These are phyloP conservation scores for Eurotiales sp. DNA, from an alignment of 2,329 filamentous ascomycete species.

Conservation along the genomic window DNA sequence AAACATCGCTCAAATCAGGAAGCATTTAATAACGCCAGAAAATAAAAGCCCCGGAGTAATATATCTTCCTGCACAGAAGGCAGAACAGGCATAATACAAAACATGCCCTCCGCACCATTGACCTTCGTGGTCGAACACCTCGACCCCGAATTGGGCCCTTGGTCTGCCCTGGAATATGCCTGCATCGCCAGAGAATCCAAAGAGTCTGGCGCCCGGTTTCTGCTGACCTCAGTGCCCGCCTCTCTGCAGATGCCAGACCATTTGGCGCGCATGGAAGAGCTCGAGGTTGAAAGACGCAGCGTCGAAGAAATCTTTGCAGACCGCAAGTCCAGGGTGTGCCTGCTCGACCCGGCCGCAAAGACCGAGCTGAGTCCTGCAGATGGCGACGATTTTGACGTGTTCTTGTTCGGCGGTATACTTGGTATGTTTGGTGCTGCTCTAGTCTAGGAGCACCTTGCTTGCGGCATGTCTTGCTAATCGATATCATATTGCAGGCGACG, in stretches of 20 bases:
- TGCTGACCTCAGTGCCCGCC: slow-evolving; percentile 74
- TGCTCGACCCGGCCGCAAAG: slow-evolving; percentile 80
- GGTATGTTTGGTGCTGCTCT: slow-evolving; percentile 52
- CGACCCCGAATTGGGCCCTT: slow-evolving; percentile 86
- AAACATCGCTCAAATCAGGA: too few species aligned
- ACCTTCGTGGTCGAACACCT: slow-evolving; percentile 96
- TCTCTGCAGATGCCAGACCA: slow-evolving; percentile 58
- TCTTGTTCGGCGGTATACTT: slow-evolving; percentile 92
- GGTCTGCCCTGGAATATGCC: slow-evolving; percentile 91
- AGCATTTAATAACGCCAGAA: not conserved
- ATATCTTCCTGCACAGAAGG: not conserved
- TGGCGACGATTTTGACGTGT: slow-evolving; percentile 77
- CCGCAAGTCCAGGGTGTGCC: slow-evolving; percentile 73
- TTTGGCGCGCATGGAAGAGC: slow-evolving; percentile 58
- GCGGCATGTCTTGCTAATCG: slow-evolving; percentile 6
- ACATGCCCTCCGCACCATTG: slow-evolving; percentile 45
- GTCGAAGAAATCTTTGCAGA: slow-evolving; percentile 77
- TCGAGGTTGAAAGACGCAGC: slow-evolving; percentile 69
- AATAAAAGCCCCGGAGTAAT: not conserved
- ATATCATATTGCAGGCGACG: slow-evolving; percentile 62
- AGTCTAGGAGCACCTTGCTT: too few species aligned
- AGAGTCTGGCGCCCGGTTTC: slow-evolving; percentile 64
- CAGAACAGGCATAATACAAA: slow-evolving; percentile 25
- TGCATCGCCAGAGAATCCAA: slow-evolving; percentile 80
- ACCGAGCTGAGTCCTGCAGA: slow-evolving; percentile 82